Evolutionary conservation across 495 filamentous ascomycete species (phyloP).

Genomic region (Penicillium coprophilum): DNA sequence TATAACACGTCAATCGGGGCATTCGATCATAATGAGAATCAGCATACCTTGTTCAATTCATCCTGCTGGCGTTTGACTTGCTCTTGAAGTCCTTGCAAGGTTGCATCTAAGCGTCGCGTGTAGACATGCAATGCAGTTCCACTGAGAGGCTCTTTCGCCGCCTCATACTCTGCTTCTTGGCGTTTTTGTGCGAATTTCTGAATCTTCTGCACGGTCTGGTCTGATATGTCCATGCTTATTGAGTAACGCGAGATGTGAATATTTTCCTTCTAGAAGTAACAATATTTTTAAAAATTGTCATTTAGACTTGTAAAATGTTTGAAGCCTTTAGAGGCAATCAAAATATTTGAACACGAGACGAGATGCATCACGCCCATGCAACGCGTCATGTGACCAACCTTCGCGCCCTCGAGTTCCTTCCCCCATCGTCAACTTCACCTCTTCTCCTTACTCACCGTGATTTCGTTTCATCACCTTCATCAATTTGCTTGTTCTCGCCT

Average conservation of each 20-base stretch:
- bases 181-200: conserved; percentile 41
- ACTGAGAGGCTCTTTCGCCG: conserved; percentile 34
- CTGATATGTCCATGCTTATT: conserved; percentile 36
- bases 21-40: conserved; percentile 1
- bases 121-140: conserved; percentile 39
- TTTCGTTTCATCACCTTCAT: not conserved
- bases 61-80: conserved; percentile 65
- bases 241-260: not conserved
- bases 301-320: not conserved
- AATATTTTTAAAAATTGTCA: not conserved
- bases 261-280: not conserved
- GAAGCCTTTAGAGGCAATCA: conserved; percentile 4
- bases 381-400: conserved; percentile 11
- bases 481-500: not conserved
- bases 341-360: conserved; percentile 3
- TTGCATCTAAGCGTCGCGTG: conserved; percentile 58
- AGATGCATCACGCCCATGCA: conserved; percentile 1
- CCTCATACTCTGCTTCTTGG: conserved; percentile 36
- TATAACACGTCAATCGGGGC: conserved; percentile 25
- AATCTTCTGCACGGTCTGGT: conserved; percentile 38
- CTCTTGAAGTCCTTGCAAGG: conserved; percentile 61
- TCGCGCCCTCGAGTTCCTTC: conserved; percentile 6
- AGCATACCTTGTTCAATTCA: conserved; percentile 53
- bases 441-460: conserved; percentile 1
- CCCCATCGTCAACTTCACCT: conserved; percentile 2